Conservation (phyloP, 2,329 filamentous ascomycete species). For the Diaporthe batatas region DNA sequence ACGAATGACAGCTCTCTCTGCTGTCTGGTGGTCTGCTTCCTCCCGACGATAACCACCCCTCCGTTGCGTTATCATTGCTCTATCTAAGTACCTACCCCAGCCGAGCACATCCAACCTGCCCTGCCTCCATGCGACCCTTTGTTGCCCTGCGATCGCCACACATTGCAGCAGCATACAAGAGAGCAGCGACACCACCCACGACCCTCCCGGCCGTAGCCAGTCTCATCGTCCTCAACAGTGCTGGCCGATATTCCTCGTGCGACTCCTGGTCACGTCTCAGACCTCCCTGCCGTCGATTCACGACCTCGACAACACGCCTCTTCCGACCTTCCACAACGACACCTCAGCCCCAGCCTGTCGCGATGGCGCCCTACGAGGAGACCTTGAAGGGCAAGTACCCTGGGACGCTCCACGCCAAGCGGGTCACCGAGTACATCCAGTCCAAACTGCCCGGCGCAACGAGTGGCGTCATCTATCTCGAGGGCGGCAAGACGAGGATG, state of each 20-base stretch:
- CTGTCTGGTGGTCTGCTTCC: background rate
- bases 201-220: background rate
- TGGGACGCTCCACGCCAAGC: constrained; percentile 86
- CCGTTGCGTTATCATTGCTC: background rate
- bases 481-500: constrained; percentile 84
- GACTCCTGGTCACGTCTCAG: background rate
- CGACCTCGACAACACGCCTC: background rate
- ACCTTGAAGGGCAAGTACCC: constrained; percentile 78
- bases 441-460: constrained; percentile 73
- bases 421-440: constrained; percentile 84
- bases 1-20: background rate
- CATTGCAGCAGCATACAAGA: background rate
- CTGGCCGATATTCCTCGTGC: background rate
- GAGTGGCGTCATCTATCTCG: constrained; percentile 85
- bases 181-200: background rate
- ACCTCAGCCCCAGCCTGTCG: constrained; percentile 40
- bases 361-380: constrained; percentile 58
- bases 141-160: constrained; percentile 3
- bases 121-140: constrained; percentile 23
- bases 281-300: background rate
- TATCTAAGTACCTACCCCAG: background rate
- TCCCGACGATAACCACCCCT: constrained; percentile 28
- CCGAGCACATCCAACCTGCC: background rate
- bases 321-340: background rate
- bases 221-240: background rate